Evolutionary conservation across 306 rosid species (phyloP).

Genomic region (Fragaria nilgerrensis): DNA sequence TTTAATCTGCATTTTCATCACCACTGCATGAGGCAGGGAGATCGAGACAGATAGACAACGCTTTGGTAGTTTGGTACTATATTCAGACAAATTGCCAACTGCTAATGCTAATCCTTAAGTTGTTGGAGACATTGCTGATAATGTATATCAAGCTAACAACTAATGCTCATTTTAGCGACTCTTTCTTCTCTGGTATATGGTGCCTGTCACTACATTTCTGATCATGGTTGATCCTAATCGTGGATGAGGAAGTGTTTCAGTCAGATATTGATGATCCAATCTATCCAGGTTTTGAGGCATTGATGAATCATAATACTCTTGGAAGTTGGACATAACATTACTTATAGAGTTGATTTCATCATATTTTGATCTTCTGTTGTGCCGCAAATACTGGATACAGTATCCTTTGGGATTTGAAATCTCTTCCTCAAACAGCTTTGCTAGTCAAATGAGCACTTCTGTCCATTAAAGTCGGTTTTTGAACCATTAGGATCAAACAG

Average conservation of each 20-base stretch:
- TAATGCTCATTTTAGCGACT: neutral
- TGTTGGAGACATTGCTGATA: neutral
- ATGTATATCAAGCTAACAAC: neutral
- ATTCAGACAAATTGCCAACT: neutral
- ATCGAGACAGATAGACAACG: neutral
- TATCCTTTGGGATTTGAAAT: neutral
- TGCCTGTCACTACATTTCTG: neutral
- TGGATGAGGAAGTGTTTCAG: neutral
- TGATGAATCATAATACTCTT: neutral
- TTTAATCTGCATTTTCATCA: neutral
- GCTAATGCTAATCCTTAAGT: neutral
- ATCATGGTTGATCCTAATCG: neutral
- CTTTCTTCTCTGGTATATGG: neutral
- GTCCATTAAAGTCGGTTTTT: neutral
- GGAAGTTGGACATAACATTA: neutral
- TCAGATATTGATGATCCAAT: slow-evolving; percentile 6
- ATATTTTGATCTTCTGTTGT: neutral
- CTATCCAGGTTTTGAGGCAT: slow-evolving; percentile 8
- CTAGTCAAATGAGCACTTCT: neutral
- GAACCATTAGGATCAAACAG: slow-evolving; percentile 12
- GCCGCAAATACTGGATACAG: slow-evolving; percentile 15
- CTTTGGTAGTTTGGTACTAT: neutral
- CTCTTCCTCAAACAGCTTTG: slow-evolving; percentile 2
- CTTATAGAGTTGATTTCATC: slow-evolving; percentile 4
- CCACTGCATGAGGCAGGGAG: neutral